Evolutionary conservation across 768 basidiomycete genomes (phyloP).

Genomic region (Boletus vinaceobasis): DNA sequence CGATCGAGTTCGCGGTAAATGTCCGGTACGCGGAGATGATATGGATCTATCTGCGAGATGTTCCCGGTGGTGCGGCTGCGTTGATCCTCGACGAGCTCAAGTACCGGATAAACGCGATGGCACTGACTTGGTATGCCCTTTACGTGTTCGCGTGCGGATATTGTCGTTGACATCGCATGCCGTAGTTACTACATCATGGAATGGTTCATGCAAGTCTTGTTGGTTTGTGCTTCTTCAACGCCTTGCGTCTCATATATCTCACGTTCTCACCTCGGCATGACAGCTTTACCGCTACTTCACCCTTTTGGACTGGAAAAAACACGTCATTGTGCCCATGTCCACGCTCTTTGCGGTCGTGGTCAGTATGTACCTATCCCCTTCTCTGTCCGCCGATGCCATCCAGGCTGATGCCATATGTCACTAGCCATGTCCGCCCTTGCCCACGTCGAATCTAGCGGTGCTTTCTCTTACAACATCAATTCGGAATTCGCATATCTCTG

Average conservation of each 20-base stretch:
- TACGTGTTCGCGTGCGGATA: not conserved
- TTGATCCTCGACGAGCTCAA: slow-evolving; percentile 11
- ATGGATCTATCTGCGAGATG: slow-evolving; percentile 30
- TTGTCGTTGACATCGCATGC: not conserved
- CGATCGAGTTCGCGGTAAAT: slow-evolving; percentile 24
- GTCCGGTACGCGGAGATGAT: slow-evolving; percentile 29
- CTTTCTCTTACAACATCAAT: slow-evolving; percentile 18
- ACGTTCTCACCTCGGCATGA: not conserved
- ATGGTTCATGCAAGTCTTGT: slow-evolving; percentile 28
- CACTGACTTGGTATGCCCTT: slow-evolving; percentile 14
- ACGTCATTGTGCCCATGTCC: slow-evolving; percentile 15
- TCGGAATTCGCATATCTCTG: slow-evolving; percentile 28
- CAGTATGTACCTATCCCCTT: slow-evolving; percentile 3
- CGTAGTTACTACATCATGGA: slow-evolving; percentile 26
- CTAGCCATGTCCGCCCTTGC: slow-evolving; percentile 17
- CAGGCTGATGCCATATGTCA: not conserved
- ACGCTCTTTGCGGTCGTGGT: slow-evolving; percentile 10
- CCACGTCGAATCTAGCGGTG: slow-evolving; percentile 6
- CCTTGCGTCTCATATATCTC: not conserved
- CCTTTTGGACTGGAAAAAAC: slow-evolving; percentile 14
- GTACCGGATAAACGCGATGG: slow-evolving; percentile 19
- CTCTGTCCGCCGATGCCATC: not conserved
- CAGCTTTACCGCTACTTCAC: slow-evolving; percentile 18
- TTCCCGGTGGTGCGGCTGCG: slow-evolving; percentile 11
- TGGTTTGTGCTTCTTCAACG: slow-evolving; percentile 7